Evolutionary conservation across 139 green algal species (phyloP).

Genomic region (Chlorella sp.): DNA sequence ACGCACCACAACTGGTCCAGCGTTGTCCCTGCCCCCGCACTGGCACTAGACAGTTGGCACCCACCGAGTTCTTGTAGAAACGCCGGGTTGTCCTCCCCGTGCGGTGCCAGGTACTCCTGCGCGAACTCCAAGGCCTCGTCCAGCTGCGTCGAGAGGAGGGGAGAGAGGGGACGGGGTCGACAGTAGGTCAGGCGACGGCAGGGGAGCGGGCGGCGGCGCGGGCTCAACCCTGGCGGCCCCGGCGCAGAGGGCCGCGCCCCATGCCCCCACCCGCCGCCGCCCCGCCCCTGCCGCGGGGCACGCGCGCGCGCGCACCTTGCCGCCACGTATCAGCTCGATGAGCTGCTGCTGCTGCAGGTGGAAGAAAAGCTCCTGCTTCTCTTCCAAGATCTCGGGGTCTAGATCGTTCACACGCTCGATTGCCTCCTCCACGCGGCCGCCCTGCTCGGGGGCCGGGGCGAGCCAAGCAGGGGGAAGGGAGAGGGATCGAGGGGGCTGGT

Average conservation of each 20-base stretch:
- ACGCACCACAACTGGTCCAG: background rate
- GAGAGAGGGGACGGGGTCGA: too few relatives aligned
- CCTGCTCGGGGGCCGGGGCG: too few relatives aligned
- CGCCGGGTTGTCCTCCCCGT: constrained; percentile 84
- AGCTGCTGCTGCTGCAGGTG: constrained; percentile 96
- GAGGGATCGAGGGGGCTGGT: too few relatives aligned
- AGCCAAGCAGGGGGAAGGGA: too few relatives aligned
- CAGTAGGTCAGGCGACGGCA: too few relatives aligned
- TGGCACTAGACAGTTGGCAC: background rate
- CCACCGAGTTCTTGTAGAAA: constrained; percentile 92
- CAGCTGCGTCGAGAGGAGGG: too few relatives aligned
- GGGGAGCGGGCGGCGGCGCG: too few relatives aligned
- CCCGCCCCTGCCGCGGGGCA: too few relatives aligned
- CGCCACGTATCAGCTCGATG: constrained; percentile 92
- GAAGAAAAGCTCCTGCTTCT: constrained; percentile 83
- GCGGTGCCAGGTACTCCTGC: constrained; percentile 87
- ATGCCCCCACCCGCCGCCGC: too few relatives aligned
- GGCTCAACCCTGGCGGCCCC: too few relatives aligned
- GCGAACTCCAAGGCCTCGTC: constrained; percentile 92
- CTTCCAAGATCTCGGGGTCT: constrained; percentile 82
- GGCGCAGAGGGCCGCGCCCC: too few relatives aligned
- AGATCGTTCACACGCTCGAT: constrained; percentile 76
- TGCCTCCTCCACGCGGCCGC: constrained; percentile 79
- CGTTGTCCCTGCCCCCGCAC: background rate
- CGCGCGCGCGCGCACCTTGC: too few relatives aligned